Percentiles rank a stretch among this genome's conserved stretches.
phyloP scores from a whole-genome alignment of 306 rosid genomes.

The Alnus rubra region DNA sequence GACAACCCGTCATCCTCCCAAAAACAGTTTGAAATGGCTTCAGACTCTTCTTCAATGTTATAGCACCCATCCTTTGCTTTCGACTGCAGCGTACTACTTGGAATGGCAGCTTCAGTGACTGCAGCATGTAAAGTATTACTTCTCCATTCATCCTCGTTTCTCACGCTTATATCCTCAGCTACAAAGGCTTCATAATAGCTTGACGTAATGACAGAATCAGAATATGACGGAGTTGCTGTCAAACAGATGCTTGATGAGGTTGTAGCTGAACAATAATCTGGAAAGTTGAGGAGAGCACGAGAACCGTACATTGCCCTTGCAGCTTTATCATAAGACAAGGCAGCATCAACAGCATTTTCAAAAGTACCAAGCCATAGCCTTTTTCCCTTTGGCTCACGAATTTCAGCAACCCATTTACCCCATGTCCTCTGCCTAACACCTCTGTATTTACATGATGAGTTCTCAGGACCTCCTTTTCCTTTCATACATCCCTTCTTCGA shows the following conservation, averaged over 20 bases:
- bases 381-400: slow-evolving; percentile 74
- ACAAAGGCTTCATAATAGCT: slow-evolving; percentile 64
- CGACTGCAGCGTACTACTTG: slow-evolving; percentile 27
- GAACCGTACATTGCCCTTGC: slow-evolving; percentile 87
- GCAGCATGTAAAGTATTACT: neutral
- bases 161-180: slow-evolving; percentile 36
- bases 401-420: slow-evolving; percentile 98
- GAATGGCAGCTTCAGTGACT: neutral
- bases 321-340: slow-evolving; percentile 81
- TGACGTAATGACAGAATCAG: slow-evolving; percentile 45
- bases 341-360: slow-evolving; percentile 65
- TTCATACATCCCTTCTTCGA: slow-evolving; percentile 99
- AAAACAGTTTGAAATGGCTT: neutral
- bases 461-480: slow-evolving; percentile 97
- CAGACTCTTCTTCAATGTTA: neutral
- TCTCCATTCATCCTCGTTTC: slow-evolving; percentile 21
- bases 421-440: slow-evolving; percentile 98
- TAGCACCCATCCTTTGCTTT: slow-evolving; percentile 39
- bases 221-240: slow-evolving; percentile 33
- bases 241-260: slow-evolving; percentile 47
- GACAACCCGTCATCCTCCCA: slow-evolving; percentile 59
- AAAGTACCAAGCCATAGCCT: slow-evolving; percentile 88
- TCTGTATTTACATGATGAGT: slow-evolving; percentile 64
- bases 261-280: slow-evolving; percentile 36
- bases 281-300: slow-evolving; percentile 75